A percentile compares a stretch with the other conserved stretches of the same genome.
These are phyloP conservation scores for Aspergillus udagawae DNA, from an alignment of 2,329 filamentous ascomycete genomes.

Conservation along the genomic window DNA sequence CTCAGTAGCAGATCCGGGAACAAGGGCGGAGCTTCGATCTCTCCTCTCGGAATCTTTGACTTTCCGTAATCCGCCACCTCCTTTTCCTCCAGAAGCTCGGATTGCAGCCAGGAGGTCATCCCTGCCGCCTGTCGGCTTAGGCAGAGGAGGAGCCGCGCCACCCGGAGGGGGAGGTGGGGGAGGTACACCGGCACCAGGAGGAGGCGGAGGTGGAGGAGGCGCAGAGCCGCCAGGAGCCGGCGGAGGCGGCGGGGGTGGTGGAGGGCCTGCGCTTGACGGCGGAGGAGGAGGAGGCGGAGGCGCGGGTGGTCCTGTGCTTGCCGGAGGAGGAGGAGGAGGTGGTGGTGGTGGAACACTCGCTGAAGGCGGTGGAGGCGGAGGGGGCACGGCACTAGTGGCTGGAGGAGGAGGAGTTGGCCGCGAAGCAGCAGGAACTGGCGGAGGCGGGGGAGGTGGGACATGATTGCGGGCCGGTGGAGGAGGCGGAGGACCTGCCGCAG, in stretches of 20 bases:
- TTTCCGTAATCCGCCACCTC: constrained; percentile 42
- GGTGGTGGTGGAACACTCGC: constrained; percentile 53
- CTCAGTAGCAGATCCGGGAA: constrained; percentile 53
- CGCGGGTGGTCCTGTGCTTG: constrained; percentile 43
- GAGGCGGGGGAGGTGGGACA: constrained; percentile 43
- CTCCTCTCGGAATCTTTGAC: constrained; percentile 45
- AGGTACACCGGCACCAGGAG: constrained; percentile 41
- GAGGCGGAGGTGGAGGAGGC: constrained; percentile 18
- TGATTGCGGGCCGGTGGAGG: constrained; percentile 49
- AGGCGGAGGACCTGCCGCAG: constrained; percentile 48
- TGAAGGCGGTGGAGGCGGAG: constrained; percentile 31
- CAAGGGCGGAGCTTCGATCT: constrained; percentile 43
- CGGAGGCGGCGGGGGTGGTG: constrained; percentile 29
- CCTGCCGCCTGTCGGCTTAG: constrained; percentile 35
- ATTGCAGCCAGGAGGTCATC: constrained; percentile 47
- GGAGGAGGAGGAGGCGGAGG: constrained; percentile 40
- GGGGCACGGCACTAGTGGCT: constrained; percentile 21
- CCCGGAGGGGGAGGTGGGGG: constrained; percentile 45
- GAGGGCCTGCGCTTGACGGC: constrained; percentile 32
- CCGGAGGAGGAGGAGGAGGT: constrained; percentile 43
- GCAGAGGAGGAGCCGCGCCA: constrained; percentile 42
- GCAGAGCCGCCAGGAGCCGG: constrained; percentile 15
- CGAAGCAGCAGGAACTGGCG: constrained; percentile 29
- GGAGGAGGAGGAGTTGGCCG: constrained; percentile 31
- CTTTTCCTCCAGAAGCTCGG: constrained; percentile 54